Evolutionary conservation across 345 rosid species (phyloP).

Genomic region (Viola odorata): DNA sequence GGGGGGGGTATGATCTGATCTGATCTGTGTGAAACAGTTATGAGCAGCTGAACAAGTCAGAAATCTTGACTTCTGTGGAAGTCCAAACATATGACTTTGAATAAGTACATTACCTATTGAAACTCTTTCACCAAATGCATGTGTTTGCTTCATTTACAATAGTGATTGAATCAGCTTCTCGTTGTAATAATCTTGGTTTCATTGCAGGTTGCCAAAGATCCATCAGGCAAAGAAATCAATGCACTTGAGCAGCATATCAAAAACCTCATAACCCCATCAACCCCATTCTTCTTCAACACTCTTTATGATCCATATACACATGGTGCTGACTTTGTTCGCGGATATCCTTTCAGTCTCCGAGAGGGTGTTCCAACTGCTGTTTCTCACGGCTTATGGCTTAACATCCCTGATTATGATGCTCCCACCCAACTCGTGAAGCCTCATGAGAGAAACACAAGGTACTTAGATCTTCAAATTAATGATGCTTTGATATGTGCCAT

Average conservation of each 20-base stretch:
- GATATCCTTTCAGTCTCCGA: slow-evolving; percentile 43
- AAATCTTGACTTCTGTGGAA: too few relatives aligned
- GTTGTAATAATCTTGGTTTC: background rate
- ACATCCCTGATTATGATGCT: slow-evolving; percentile 49
- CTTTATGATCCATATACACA: slow-evolving; percentile 52
- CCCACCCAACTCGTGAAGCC: slow-evolving; percentile 56
- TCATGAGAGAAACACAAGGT: slow-evolving; percentile 39
- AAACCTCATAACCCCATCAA: slow-evolving; percentile 42
- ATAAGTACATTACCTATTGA: too few relatives aligned
- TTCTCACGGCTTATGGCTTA: slow-evolving; percentile 57
- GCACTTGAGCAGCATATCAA: slow-evolving; percentile 49
- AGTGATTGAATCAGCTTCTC: background rate
- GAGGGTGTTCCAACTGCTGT: slow-evolving; percentile 38
- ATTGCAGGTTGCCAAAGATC: slow-evolving; percentile 46
- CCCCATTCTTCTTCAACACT: slow-evolving; percentile 47
- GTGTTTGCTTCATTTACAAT: too few relatives aligned
- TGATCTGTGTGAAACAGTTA: too few relatives aligned
- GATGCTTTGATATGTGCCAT: background rate
- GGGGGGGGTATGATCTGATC: too few relatives aligned
- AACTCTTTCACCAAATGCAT: too few relatives aligned
- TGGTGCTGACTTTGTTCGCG: slow-evolving; percentile 45
- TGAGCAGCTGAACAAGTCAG: too few relatives aligned
- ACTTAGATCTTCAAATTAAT: slow-evolving; percentile 6
- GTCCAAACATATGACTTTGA: too few relatives aligned
- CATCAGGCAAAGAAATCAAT: slow-evolving; percentile 45